phyloP scores from a whole-genome alignment of 2,329 filamentous ascomycete genomes.

The Microsporum canis region DNA sequence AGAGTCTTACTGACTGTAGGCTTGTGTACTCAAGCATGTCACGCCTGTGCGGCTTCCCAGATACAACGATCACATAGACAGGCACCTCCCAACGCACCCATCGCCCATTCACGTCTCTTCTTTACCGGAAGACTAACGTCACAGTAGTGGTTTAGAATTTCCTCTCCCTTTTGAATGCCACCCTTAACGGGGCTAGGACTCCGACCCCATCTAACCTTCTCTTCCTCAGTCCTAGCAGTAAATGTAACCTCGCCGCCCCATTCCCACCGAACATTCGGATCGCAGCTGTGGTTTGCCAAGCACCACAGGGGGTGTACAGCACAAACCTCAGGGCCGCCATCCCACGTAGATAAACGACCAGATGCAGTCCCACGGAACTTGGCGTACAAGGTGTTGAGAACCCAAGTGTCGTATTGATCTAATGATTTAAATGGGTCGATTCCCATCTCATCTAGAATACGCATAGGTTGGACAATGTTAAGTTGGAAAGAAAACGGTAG shows the following conservation, averaged over 20 bases:
- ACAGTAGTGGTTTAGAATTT: constrained; percentile 90
- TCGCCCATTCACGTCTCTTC: constrained; percentile 77
- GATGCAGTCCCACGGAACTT: constrained; percentile 92
- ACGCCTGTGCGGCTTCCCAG: constrained; percentile 46
- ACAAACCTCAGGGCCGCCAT: constrained; percentile 78
- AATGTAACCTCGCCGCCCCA: constrained; percentile 51
- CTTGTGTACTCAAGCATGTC: not conserved
- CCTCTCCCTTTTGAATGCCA: constrained; percentile 65
- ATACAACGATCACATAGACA: constrained; percentile 79
- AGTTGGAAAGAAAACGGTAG: constrained; percentile 51
- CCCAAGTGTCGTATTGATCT: constrained; percentile 38
- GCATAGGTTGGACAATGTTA: constrained; percentile 48
- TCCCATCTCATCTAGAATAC: constrained; percentile 53
- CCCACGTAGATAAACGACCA: constrained; percentile 62
- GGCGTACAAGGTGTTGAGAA: constrained; percentile 81
- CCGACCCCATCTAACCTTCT: constrained; percentile 28
- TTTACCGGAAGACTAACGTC: constrained; percentile 68
- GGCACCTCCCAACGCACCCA: constrained; percentile 73
- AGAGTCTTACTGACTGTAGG: not conserved
- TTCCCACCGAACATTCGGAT: constrained; percentile 90
- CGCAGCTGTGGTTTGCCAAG: constrained; percentile 88
- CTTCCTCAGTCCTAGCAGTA: constrained; percentile 23
- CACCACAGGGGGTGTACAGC: constrained; percentile 96
- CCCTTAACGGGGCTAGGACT: constrained; percentile 39
- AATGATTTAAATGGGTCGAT: constrained; percentile 46